Percentiles rank a stretch among this genome's conserved stretches.
These are phyloP conservation scores for Phycomyces blakesleeanus DNA, from an alignment of 192 early-diverging fungal species.

Conservation along the genomic window DNA sequence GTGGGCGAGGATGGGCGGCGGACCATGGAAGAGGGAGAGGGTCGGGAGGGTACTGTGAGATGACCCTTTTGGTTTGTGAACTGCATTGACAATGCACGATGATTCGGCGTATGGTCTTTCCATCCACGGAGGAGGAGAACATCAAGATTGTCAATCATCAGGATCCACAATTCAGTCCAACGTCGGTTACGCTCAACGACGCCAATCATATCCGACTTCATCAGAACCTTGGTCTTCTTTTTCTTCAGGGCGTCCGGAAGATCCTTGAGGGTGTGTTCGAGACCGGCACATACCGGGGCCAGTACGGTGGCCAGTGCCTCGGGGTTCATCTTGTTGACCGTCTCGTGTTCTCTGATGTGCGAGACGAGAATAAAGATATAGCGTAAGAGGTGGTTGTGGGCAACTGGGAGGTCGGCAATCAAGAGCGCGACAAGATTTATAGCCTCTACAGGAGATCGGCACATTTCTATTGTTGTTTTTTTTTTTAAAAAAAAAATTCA, in stretches of 20 bases:
- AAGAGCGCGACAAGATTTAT: not conserved
- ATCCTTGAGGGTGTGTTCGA: constrained; percentile 22
- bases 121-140: constrained; percentile 6
- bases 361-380: constrained; percentile 23
- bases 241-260: not conserved
- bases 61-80: not conserved
- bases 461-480: no score
- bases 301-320: constrained; percentile 35
- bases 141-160: constrained; percentile 25
- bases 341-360: constrained; percentile 10
- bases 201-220: constrained; percentile 3
- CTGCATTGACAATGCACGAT: not conserved
- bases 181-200: constrained; percentile 17
- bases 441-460: not conserved
- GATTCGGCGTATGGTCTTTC: constrained; percentile 1
- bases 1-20: not conserved
- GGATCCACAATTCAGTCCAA: constrained; percentile 28
- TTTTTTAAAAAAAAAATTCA: no score
- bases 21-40: not conserved
- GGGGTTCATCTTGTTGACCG: constrained; percentile 30
- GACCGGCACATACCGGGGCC: constrained; percentile 29
- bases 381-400: constrained; percentile 30
- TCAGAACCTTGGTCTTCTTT: not conserved
- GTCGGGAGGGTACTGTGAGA: not conserved
- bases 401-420: constrained; percentile 12